Base-by-base conservation (phyloP, 148 eudicot species). In the Dianthus caryophyllus region DNA sequence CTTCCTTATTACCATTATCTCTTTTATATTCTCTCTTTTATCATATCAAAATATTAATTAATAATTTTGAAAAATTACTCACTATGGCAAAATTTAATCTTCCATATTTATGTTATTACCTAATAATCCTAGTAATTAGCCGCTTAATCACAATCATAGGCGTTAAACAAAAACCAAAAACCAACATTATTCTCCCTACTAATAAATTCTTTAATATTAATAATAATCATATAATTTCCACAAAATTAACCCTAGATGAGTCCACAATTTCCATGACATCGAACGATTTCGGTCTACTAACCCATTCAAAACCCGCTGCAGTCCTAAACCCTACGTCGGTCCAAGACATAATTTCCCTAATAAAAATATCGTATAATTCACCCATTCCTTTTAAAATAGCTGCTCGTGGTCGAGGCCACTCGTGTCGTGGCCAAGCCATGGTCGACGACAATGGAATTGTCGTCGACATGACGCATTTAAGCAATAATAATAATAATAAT, bases 361-460 rank as follows among this genome's bases (percentile, higher is more conserved):
- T 93, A 7, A 81, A 78, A 27, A 58, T 68, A 4, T 84, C 98
- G 0, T 80, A 82, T 7, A 54, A 76, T 26, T 75, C 77, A 18
- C 16, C 87, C 0, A 2, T 11, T 2, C 86, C 86, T 0, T 81
- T 87, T 14, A 20, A n/a, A 9, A 5, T 92, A 6, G 84, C 89
- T 0, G 82, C 91, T 14, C 72, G 89, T 38, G 98, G 98, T 12
- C 76, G 77, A 9, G 94, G 98, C 51, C 98, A 92, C 64, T 92
- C 98, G 0, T 70, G 84, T 20, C 70, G 84, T 11, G 98, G 98
- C 1, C 98, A 92, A 69, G 98, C 96, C 50, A 81, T 81, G 96
- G 86, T 87, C 0, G 39, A 69, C 0, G 39, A 69, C 0, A 74
- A 78, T 49, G 98, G 98, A 6, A 81, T 92, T 61, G 96, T 92